Evolutionary conservation across 2,329 filamentous ascomycete genomes (phyloP).

Genomic region (Xylariomycetidae sp.): DNA sequence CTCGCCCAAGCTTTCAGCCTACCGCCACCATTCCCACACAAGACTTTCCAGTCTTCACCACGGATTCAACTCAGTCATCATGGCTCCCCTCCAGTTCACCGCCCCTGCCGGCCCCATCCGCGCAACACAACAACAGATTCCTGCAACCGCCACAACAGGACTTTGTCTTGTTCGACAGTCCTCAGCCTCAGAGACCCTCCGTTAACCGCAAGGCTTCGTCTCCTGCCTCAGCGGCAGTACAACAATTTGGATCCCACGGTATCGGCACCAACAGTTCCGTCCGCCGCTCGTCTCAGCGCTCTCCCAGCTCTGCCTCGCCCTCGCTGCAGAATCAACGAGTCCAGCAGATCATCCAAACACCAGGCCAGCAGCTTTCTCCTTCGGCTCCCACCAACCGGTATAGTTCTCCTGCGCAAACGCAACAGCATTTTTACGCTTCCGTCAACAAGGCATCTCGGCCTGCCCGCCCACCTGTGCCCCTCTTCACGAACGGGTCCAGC

Average conservation of each 20-base stretch:
- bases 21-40: constrained; percentile 56
- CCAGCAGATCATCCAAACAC: constrained; percentile 52
- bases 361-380: constrained; percentile 48
- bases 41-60: constrained; percentile 73
- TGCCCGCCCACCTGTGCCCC: constrained; percentile 62
- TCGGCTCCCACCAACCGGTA: constrained; percentile 52
- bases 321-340: constrained; percentile 53
- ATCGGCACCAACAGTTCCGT: constrained; percentile 30
- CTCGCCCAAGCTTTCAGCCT: constrained; percentile 50
- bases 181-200: constrained; percentile 35
- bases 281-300: constrained; percentile 39
- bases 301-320: constrained; percentile 32
- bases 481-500: constrained; percentile 58
- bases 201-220: constrained; percentile 37
- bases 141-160: constrained; percentile 57
- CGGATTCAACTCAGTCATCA: constrained; percentile 70
- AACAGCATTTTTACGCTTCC: constrained; percentile 59
- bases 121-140: constrained; percentile 49
- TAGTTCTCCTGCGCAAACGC: constrained; percentile 42
- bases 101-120: constrained; percentile 57
- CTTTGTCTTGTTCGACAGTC: constrained; percentile 70
- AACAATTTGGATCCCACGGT: constrained; percentile 31
- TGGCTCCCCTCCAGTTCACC: constrained; percentile 68
- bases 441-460: constrained; percentile 48
- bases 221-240: constrained; percentile 38